A percentile compares a stretch with the other conserved stretches of the same genome.
These are phyloP conservation scores for Nannizziopsis arthrosporioides DNA, from an alignment of 2,329 filamentous ascomycete species.

Conservation along the genomic window DNA sequence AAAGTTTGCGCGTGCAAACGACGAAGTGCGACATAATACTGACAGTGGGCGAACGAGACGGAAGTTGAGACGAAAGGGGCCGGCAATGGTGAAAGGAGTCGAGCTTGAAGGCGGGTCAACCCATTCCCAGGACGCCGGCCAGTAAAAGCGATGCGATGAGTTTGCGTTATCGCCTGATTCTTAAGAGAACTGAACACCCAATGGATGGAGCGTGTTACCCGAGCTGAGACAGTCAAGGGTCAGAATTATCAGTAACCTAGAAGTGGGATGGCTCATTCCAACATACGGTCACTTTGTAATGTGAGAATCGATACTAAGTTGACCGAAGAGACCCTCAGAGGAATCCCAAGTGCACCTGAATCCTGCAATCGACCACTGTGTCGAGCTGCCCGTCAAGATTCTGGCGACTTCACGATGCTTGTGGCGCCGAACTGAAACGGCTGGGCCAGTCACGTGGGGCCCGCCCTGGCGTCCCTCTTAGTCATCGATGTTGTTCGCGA, in stretches of 20 bases:
- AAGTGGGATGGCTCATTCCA: slow-evolving; percentile 1
- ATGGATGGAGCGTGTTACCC: slow-evolving; percentile 10
- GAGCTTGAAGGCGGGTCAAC: neutral
- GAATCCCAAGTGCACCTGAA: neutral
- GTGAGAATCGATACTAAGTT: neutral
- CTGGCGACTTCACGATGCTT: neutral
- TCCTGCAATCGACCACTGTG: neutral
- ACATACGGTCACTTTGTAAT: slow-evolving; percentile 1
- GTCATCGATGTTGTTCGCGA: no score
- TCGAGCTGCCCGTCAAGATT: neutral
- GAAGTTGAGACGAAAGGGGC: neutral
- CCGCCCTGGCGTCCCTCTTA: no score
- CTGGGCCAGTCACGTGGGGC: slow-evolving; percentile 6
- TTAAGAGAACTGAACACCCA: slow-evolving; percentile 9
- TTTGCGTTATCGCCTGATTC: slow-evolving; percentile 10
- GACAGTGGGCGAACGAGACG: neutral
- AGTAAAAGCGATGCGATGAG: slow-evolving; percentile 7
- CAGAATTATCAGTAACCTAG: slow-evolving; percentile 9
- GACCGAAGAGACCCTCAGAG: neutral
- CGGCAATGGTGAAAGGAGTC: neutral
- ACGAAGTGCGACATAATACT: slow-evolving; percentile 13
- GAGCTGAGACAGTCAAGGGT: slow-evolving; percentile 14
- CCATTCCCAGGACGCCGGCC: slow-evolving; percentile 3
- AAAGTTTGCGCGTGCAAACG: slow-evolving; percentile 3
- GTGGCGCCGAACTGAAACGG: slow-evolving; percentile 6